phyloP scores from a whole-genome alignment of 345 rosid genomes.

The Lenwebbia sp. region DNA sequence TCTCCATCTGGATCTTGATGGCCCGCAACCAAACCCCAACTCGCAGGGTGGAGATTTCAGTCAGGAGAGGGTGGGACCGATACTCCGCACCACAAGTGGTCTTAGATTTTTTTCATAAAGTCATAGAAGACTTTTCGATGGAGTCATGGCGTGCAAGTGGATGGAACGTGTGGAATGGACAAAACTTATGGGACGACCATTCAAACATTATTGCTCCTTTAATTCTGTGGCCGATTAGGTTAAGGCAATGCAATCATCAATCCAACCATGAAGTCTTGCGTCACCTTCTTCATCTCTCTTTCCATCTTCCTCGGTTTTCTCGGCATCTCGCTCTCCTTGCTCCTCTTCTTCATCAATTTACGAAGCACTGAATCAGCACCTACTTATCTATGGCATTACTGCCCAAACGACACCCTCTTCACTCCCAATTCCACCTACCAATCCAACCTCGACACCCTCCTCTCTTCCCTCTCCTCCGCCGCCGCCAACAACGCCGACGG shows the following conservation, averaged over 20 bases:
- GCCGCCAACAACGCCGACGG: background rate
- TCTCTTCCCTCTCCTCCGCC: background rate
- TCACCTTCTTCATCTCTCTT: too few species aligned
- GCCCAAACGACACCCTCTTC: conserved; percentile 1
- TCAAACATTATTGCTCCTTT: too few species aligned
- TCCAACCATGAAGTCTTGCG: too few species aligned
- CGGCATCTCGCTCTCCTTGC: too few species aligned
- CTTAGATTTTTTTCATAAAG: too few species aligned
- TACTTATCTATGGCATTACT: background rate
- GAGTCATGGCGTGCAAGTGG: background rate
- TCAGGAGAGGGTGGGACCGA: too few species aligned
- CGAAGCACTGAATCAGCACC: background rate
- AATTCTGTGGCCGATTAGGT: too few species aligned
- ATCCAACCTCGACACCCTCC: background rate
- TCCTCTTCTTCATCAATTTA: background rate
- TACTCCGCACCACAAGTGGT: background rate
- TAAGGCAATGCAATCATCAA: too few species aligned
- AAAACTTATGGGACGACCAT: background rate
- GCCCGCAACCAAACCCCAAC: too few species aligned
- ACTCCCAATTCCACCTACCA: background rate
- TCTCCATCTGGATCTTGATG: too few species aligned
- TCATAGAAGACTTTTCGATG: background rate
- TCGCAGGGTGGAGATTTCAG: too few species aligned
- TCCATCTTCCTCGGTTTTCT: too few species aligned
- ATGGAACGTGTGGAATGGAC: background rate